Percentiles rank a stretch among this genome's conserved stretches.
Evolutionary conservation across 2,329 filamentous ascomycete species (phyloP).

Genomic region (Neodidymelliopsis sp.): DNA sequence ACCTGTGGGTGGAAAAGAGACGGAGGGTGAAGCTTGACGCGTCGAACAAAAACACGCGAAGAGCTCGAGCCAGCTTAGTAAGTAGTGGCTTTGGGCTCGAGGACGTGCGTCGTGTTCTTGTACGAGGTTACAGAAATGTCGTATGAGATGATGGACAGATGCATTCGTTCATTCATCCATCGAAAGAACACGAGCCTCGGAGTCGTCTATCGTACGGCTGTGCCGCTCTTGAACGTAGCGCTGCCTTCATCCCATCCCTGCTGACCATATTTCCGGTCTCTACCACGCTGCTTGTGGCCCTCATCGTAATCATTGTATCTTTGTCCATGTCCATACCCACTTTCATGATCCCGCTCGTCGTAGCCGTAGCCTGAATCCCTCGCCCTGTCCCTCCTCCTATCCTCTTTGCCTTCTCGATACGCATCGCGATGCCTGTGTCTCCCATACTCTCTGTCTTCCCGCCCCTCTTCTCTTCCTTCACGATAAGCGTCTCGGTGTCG

Average conservation of each 20-base stretch:
- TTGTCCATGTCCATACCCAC: neutral
- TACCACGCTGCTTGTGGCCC: conserved; percentile 9
- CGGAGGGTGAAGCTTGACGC: conserved; percentile 1
- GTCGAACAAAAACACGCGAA: neutral
- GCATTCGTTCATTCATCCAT: neutral
- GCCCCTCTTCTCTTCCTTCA: conserved; percentile 29
- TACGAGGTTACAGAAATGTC: no score
- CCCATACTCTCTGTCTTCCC: conserved; percentile 35
- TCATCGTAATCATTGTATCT: neutral
- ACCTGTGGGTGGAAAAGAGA: neutral
- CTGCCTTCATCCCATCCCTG: conserved; percentile 47
- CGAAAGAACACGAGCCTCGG: neutral
- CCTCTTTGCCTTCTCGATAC: conserved; percentile 34
- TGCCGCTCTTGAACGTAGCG: conserved; percentile 59
- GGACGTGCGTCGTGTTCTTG: neutral
- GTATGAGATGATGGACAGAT: neutral
- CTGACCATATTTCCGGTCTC: conserved; percentile 40
- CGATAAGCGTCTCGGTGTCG: conserved; percentile 18
- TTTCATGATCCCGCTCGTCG: conserved; percentile 19
- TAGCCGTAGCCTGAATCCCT: conserved; percentile 51
- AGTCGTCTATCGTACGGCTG: conserved; percentile 63
- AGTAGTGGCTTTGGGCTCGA: neutral
- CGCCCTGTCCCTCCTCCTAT: conserved; percentile 17
- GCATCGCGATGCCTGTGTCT: conserved; percentile 44
- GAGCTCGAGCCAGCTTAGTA: conserved; percentile 16